Conservation (phyloP, 2,329 filamentous ascomycete species). For the Hymenoscyphus infarciens region DNA sequence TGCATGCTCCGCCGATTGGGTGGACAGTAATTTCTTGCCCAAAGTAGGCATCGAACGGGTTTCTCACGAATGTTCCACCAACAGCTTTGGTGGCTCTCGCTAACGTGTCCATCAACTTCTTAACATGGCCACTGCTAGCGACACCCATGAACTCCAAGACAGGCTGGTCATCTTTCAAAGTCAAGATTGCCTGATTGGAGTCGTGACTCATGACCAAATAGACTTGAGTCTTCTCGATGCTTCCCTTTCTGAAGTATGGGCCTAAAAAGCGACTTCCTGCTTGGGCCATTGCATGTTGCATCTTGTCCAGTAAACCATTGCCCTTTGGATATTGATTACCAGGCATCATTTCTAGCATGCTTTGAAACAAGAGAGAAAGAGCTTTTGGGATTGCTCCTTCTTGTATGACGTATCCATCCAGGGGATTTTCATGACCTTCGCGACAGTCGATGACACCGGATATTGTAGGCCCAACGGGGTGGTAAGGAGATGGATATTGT, state of each 20-base stretch:
- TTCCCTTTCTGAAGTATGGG: constrained; percentile 53
- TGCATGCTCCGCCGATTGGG: constrained; percentile 61
- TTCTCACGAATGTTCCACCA: constrained; percentile 57
- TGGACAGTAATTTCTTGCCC: constrained; percentile 61
- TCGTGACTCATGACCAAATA: constrained; percentile 50
- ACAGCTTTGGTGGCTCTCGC: constrained; percentile 53
- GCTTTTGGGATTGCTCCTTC: constrained; percentile 60
- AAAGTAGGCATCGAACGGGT: constrained; percentile 54
- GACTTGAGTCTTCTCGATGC: constrained; percentile 56
- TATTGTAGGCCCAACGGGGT: constrained; percentile 59
- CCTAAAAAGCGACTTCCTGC: constrained; percentile 54
- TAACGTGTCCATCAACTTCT: constrained; percentile 49
- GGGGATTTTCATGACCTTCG: constrained; percentile 46
- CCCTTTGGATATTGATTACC: constrained; percentile 41
- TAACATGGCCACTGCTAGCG: constrained; percentile 52
- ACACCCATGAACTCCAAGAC: constrained; percentile 58
- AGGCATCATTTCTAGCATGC: constrained; percentile 53
- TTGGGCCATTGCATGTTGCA: constrained; percentile 46
- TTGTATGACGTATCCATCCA: constrained; percentile 62
- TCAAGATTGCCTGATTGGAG: constrained; percentile 54
- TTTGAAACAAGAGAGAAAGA: constrained; percentile 52
- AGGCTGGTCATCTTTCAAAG: constrained; percentile 56
- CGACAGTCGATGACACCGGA: constrained; percentile 60
- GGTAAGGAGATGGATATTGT: constrained; percentile 45
- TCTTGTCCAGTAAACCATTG: constrained; percentile 39